Percentiles rank a stretch among this genome's conserved stretches.
phyloP scores from a whole-genome alignment of 495 filamentous ascomycete genomes.

The Gamarada debralockiae region DNA sequence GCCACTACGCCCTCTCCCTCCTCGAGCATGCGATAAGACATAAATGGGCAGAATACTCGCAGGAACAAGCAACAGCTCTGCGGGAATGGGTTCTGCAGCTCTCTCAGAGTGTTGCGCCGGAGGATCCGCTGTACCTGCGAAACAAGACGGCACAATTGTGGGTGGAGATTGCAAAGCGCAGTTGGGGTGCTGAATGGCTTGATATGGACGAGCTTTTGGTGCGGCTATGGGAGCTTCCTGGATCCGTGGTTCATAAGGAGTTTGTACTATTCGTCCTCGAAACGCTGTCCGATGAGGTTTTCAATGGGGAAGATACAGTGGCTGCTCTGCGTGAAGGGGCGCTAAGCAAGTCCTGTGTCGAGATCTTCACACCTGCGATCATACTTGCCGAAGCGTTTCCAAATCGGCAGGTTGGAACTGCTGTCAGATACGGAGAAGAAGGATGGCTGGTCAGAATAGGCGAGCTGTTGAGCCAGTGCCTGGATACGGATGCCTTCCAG shows the following conservation, averaged over 20 bases:
- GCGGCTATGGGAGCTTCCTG: constrained; percentile 66
- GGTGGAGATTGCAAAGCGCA: constrained; percentile 90
- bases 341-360: constrained; percentile 82
- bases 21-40: constrained; percentile 86
- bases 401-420: constrained; percentile 53
- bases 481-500: constrained; percentile 57
- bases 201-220: constrained; percentile 88
- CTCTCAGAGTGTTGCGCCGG: constrained; percentile 62
- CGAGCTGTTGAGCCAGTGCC: constrained; percentile 67
- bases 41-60: constrained; percentile 66
- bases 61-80: constrained; percentile 59
- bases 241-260: constrained; percentile 67
- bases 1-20: constrained; percentile 89
- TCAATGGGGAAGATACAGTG: constrained; percentile 81
- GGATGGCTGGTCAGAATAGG: constrained; percentile 84
- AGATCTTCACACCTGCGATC: constrained; percentile 79
- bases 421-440: constrained; percentile 69
- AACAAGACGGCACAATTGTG: constrained; percentile 96
- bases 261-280: constrained; percentile 82
- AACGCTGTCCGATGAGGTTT: constrained; percentile 91
- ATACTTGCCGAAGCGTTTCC: constrained; percentile 74
- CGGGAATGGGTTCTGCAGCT: constrained; percentile 73
- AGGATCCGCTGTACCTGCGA: constrained; percentile 78
- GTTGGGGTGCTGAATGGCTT: constrained; percentile 87
- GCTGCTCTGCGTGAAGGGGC: constrained; percentile 77